A percentile compares a stretch with the other conserved stretches of the same genome.
Evolutionary conservation across 441 rosid species (phyloP).

Genomic region (Hura crepitans): DNA sequence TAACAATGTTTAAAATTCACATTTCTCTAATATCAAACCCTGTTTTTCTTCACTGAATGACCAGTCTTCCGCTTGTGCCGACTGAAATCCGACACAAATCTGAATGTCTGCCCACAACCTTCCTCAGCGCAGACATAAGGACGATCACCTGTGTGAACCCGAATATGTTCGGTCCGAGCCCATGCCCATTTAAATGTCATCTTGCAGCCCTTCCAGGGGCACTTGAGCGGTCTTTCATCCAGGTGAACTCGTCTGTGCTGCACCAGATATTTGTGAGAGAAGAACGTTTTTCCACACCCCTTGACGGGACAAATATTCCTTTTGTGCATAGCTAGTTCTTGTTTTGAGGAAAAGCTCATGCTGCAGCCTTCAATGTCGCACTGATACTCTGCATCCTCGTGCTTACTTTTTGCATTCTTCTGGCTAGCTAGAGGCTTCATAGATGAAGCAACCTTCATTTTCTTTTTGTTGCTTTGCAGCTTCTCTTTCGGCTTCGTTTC

Average conservation of each 20-base stretch:
- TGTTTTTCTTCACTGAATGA: slow-evolving; percentile 70
- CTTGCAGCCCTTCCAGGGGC: slow-evolving; percentile 99
- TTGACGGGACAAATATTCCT: slow-evolving; percentile 83
- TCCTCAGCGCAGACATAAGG: slow-evolving; percentile 81
- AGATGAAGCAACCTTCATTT: slow-evolving; percentile 34
- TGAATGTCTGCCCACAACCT: slow-evolving; percentile 91
- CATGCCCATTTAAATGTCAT: slow-evolving; percentile 99
- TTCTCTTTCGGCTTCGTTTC: slow-evolving; percentile 44
- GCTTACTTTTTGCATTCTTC: slow-evolving; percentile 38
- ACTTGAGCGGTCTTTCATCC: slow-evolving; percentile 98
- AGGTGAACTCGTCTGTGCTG: slow-evolving; percentile 87
- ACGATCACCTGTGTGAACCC: slow-evolving; percentile 99
- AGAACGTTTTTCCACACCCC: slow-evolving; percentile 92
- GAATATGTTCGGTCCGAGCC: slow-evolving; percentile 92
- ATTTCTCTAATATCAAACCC: slow-evolving; percentile 29
- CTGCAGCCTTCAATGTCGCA: slow-evolving; percentile 94
- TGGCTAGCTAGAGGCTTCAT: slow-evolving; percentile 27
- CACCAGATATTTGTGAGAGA: slow-evolving; percentile 94
- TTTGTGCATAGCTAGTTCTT: slow-evolving; percentile 72
- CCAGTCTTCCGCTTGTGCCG: slow-evolving; percentile 98
- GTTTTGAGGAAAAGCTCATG: slow-evolving; percentile 74
- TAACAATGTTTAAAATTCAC: slow-evolving; percentile 36
- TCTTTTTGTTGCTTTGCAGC: slow-evolving; percentile 50
- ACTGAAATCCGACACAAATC: slow-evolving; percentile 95
- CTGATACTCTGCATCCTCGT: slow-evolving; percentile 53